Percentiles rank a stretch among this genome's conserved stretches.
These are phyloP conservation scores for Microsporum canis DNA, from an alignment of 2,329 filamentous ascomycete species.

Conservation along the genomic window DNA sequence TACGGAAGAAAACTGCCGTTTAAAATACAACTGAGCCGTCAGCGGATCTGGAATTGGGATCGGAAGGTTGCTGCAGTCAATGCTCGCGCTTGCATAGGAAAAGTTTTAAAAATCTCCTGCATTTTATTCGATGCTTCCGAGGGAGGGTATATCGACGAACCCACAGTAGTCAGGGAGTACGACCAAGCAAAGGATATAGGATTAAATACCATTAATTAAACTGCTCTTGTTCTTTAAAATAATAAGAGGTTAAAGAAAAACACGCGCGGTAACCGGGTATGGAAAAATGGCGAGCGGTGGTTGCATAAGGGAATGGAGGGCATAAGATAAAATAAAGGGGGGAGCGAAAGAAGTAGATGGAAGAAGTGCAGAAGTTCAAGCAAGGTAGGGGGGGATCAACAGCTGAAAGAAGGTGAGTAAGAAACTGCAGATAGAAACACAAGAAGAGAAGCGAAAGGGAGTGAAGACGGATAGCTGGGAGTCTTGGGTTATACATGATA, in stretches of 20 bases:
- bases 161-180: background rate
- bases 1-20: background rate
- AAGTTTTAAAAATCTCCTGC: background rate
- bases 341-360: background rate
- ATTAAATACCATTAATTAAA: conserved; percentile 6
- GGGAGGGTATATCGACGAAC: too few relatives aligned
- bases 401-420: background rate
- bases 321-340: background rate
- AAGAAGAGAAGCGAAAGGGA: background rate
- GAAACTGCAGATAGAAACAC: background rate
- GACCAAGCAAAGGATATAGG: background rate
- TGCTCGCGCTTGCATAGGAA: background rate
- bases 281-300: conserved; percentile 2
- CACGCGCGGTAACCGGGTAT: conserved; percentile 4
- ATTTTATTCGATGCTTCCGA: background rate
- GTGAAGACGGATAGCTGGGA: background rate
- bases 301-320: conserved; percentile 2
- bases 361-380: background rate
- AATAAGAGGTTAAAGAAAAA: conserved; percentile 5
- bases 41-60: background rate
- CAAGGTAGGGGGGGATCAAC: background rate
- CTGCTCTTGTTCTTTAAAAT: conserved; percentile 4
- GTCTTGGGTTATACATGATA: background rate
- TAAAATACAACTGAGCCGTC: background rate
- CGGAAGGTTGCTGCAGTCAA: background rate